Evolutionary conservation across 1,284 basidiomycete species (phyloP), one percentile per base, ranked within the genome.

Genomic region (Cryptococcus maquisensis): DNA sequence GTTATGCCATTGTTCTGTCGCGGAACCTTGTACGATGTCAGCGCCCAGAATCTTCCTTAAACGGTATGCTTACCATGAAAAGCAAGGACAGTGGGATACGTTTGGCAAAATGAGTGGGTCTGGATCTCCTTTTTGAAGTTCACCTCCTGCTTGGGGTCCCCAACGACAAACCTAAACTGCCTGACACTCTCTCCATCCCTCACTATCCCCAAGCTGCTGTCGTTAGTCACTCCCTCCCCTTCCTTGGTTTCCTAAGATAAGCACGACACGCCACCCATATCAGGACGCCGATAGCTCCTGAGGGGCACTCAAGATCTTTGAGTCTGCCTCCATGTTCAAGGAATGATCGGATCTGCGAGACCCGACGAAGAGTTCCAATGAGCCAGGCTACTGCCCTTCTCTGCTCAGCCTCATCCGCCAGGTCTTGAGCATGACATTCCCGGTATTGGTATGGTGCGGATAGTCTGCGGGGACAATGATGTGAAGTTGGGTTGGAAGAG

Each of bases 111-210:
- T 20, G 24, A 51, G 47, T 6, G 63, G 63, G 37, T n/a, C 9
- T 39, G 51, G 13, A 62, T 57, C 47, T 64, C 66, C 5, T 43
- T 20, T 39, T 50, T 59, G 48, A 67, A 67, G n/a, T 52, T 56
- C 4, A 16, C 42, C 44, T 67, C 65, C 41, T 65, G 61, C 36
- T 62, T 58, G 3, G 65, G 63, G 5, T 53, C 54, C 3, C 65
- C 65, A 3, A 67, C 63, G 9, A 67, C 65, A 44, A 65, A 67
- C 3, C 37, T 49, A 47, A 67, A 67, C 37, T 67, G 65, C 23
- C 58, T 59, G n/a, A 60, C 47, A 18, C 45, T 36, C n/a, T n/a
- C n/a, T n/a, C 35, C 48, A 13, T 23, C 44, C 6, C 10, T 20
- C 15, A 10, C 50, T 4, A 47, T 44, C 16, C 21, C 44, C n/a